A percentile compares a stretch with the other conserved stretches of the same genome.
These are phyloP conservation scores for Botryotinia calthae DNA, from an alignment of 2,329 filamentous ascomycete species.

Conservation along the genomic window DNA sequence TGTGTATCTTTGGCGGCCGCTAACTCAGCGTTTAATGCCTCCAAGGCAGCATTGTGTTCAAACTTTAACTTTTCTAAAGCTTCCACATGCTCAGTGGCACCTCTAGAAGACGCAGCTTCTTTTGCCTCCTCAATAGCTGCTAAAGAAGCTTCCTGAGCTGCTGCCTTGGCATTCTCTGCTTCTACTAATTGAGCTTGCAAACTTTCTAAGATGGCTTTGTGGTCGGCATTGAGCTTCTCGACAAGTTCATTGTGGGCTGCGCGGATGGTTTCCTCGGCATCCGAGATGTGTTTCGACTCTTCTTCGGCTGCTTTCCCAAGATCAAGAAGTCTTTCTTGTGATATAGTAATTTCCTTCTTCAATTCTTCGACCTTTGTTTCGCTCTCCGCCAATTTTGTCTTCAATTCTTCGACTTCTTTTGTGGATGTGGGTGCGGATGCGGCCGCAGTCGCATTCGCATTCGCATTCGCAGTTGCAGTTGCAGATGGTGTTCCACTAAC, in stretches of 20 bases:
- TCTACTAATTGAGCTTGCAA: constrained; percentile 35
- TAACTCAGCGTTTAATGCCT: constrained; percentile 42
- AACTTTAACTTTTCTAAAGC: constrained; percentile 42
- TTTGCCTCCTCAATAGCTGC: constrained; percentile 38
- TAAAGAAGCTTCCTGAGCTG: constrained; percentile 33
- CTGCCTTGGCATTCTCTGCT: constrained; percentile 29
- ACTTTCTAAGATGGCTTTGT: constrained; percentile 32
- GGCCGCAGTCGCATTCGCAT: neutral
- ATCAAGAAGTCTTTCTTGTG: constrained; percentile 54
- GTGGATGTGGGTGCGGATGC: no score
- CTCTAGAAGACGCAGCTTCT: constrained; percentile 30
- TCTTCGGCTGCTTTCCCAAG: constrained; percentile 52
- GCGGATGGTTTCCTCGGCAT: constrained; percentile 44
- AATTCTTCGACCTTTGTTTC: constrained; percentile 57
- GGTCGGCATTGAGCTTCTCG: constrained; percentile 39
- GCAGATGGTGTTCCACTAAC: constrained; percentile 28
- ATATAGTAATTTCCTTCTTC: constrained; percentile 54
- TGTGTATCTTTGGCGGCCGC: constrained; percentile 49
- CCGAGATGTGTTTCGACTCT: constrained; percentile 41
- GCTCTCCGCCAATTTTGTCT: constrained; percentile 56
- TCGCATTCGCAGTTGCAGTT: neutral
- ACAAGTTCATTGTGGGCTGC: constrained; percentile 49
- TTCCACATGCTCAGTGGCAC: constrained; percentile 43
- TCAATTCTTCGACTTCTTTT: constrained; percentile 53
- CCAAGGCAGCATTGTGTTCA: constrained; percentile 28